Conservation (phyloP, 1,139 yeast species). For the Yamadazyma jaroonii region DNA sequence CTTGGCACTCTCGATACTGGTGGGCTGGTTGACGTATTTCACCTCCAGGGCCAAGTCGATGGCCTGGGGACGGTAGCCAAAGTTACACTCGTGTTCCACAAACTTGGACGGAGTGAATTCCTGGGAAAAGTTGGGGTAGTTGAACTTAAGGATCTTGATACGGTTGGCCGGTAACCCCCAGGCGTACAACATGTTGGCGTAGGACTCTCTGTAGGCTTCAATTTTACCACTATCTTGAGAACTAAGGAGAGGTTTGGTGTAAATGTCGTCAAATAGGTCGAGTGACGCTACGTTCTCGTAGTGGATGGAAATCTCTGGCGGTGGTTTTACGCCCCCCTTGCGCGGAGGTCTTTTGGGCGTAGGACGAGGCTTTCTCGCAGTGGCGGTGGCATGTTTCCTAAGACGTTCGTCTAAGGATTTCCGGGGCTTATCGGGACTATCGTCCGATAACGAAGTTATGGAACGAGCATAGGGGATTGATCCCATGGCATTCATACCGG, state of each 20-base stretch:
- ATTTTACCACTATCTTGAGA: slow-evolving; percentile 45
- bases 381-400: too few relatives aligned
- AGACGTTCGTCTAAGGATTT: too few relatives aligned
- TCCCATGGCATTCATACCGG: too few relatives aligned
- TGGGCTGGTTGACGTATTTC: slow-evolving; percentile 22
- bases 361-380: too few relatives aligned
- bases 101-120: slow-evolving; percentile 18
- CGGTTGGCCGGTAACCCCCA: slow-evolving; percentile 85
- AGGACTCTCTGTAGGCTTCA: slow-evolving; percentile 59
- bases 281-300: slow-evolving; percentile 54
- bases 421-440: too few relatives aligned
- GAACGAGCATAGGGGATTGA: too few relatives aligned
- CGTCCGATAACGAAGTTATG: too few relatives aligned
- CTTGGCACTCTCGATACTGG: slow-evolving; percentile 22
- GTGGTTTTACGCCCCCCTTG: slow-evolving; percentile 19
- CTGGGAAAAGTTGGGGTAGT: slow-evolving; percentile 37
- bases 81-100: slow-evolving; percentile 37
- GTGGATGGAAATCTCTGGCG: slow-evolving; percentile 48
- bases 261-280: slow-evolving; percentile 51
- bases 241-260: slow-evolving; percentile 45
- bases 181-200: slow-evolving; percentile 72
- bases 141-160: slow-evolving; percentile 75
- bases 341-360: slow-evolving; percentile 5
- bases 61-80: slow-evolving; percentile 32
- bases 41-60: slow-evolving; percentile 5